These are phyloP conservation scores for Alternaria angustiovoidea DNA, from an alignment of 2,329 filamentous ascomycete genomes.

Conservation along the genomic window DNA sequence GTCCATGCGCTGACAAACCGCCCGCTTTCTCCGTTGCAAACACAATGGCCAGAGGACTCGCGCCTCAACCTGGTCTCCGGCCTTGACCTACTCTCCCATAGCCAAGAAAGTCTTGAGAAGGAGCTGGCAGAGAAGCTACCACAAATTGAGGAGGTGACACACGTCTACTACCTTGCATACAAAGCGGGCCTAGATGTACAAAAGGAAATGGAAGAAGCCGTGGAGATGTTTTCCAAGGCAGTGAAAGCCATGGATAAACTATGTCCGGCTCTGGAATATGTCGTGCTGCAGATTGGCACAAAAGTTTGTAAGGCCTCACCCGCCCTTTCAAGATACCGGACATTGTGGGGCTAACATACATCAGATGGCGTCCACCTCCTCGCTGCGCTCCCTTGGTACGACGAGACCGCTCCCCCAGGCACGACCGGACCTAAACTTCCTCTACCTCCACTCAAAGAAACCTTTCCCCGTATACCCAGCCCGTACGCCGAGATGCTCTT, in stretches of 20 bases:
- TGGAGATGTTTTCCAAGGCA: slow-evolving; percentile 53
- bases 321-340: neutral
- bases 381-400: slow-evolving; percentile 33
- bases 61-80: slow-evolving; percentile 54
- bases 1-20: slow-evolving; percentile 56
- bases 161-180: slow-evolving; percentile 57
- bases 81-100: slow-evolving; percentile 53
- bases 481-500: slow-evolving; percentile 50
- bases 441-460: slow-evolving; percentile 14
- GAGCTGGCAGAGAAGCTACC: slow-evolving; percentile 45
- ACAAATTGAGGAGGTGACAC: slow-evolving; percentile 52
- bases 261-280: slow-evolving; percentile 32
- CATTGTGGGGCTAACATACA: slow-evolving; percentile 1
- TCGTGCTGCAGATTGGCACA: slow-evolving; percentile 43
- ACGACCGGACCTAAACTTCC: slow-evolving; percentile 15
- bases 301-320: slow-evolving; percentile 43
- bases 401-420: slow-evolving; percentile 6
- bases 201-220: slow-evolving; percentile 52
- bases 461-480: slow-evolving; percentile 21
- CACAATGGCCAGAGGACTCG: slow-evolving; percentile 51
- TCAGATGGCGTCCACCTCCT: slow-evolving; percentile 54
- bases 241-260: slow-evolving; percentile 43
- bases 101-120: slow-evolving; percentile 50
- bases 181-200: slow-evolving; percentile 52
- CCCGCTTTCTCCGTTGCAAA: slow-evolving; percentile 41